Base-by-base conservation (phyloP, 768 basidiomycete species). In the Pleurotus platypus region DNA sequence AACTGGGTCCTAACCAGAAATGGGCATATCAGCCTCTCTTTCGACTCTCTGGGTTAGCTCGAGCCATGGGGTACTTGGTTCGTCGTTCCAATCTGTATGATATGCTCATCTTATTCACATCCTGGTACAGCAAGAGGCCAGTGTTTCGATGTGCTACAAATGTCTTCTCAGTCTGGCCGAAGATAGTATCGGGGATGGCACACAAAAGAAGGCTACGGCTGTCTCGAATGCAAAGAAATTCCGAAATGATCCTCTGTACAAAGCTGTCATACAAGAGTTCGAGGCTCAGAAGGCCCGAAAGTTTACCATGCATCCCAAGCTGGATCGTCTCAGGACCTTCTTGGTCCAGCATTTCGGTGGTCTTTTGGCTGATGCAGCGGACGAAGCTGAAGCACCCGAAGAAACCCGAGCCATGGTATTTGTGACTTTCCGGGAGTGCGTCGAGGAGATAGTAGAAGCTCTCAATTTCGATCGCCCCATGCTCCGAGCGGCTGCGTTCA, bases 381-480 rank as follows among this genome's bases (percentile, higher is more conserved):
- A 71, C 12, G 71, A 69, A 50, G 63, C 59, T 6, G 60, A 59
- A 4, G 65, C 65, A 9, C 67, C 70, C 64, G 58, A 89, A 80
- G 46, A 82, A 46, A 92, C 92, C 1, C 81, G 87, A 59, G 91
- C 88, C 16, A 99, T 98, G 89, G 91, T 99, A 15, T 99, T 98
- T 67, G 89, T 89, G 53, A 87, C 90, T n/a, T 95, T 83, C 69
- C 78, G 97, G 57, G 86, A 90, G 54, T 91, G 87, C 37, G 93
- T 98, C 9, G 91, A 95, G 58, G 94, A 98, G 71, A 86, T 98
- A 42, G 90, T 95, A 18, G 82, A 85, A 42, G 78, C 85, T 46
- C 74, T 99, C 55, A 89, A 92, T 64, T 73, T 78, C 43, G 87
- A 95, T 56, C 72, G 78, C 7, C 94, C 92, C 0, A 70, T 97